These are phyloP conservation scores for Anisogramma anomala DNA, from an alignment of 2,329 filamentous ascomycete species.

Conservation along the genomic window DNA sequence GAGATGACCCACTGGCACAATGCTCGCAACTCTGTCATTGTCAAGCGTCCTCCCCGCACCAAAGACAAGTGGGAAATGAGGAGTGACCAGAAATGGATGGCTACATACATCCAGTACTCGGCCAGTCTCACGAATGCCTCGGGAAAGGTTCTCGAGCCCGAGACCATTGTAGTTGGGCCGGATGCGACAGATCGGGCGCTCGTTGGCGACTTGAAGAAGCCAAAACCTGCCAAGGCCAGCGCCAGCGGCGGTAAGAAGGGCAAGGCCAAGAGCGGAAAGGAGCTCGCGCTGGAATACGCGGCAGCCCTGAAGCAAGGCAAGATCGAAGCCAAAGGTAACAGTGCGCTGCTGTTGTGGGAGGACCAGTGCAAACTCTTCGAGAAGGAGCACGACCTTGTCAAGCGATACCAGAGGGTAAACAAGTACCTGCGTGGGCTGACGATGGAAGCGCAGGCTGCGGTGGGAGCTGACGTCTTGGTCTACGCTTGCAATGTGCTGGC, in stretches of 20 bases:
- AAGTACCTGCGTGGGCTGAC: conserved; percentile 35
- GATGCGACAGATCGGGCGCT: conserved; percentile 14
- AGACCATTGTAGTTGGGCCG: conserved; percentile 42
- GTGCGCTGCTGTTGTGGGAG: conserved; percentile 32
- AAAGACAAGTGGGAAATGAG: conserved; percentile 26
- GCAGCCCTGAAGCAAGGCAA: conserved; percentile 27
- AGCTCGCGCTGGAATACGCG: conserved; percentile 26
- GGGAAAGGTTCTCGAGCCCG: conserved; percentile 52
- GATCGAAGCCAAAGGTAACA: conserved; percentile 18
- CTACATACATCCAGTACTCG: conserved; percentile 56
- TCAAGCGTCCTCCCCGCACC: conserved; percentile 21
- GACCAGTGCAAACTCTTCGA: conserved; percentile 34
- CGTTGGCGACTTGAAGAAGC: conserved; percentile 18
- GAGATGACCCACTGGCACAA: conserved; percentile 53
- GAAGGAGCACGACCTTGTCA: conserved; percentile 29
- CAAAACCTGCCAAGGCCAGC: conserved; percentile 7
- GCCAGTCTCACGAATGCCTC: conserved; percentile 55
- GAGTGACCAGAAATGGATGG: conserved; percentile 53
- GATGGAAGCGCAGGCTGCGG: conserved; percentile 19
- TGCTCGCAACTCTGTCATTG: conserved; percentile 37
- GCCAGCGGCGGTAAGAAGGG: conserved; percentile 18
- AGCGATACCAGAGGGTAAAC: conserved; percentile 36
- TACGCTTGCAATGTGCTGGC: conserved; percentile 26
- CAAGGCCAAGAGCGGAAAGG: conserved; percentile 22
- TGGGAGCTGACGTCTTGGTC: conserved; percentile 26